Evolutionary conservation across 83 land plant genomes (phyloP), one percentile per base, ranked within the genome.

Genomic region (Thuja plicata): DNA sequence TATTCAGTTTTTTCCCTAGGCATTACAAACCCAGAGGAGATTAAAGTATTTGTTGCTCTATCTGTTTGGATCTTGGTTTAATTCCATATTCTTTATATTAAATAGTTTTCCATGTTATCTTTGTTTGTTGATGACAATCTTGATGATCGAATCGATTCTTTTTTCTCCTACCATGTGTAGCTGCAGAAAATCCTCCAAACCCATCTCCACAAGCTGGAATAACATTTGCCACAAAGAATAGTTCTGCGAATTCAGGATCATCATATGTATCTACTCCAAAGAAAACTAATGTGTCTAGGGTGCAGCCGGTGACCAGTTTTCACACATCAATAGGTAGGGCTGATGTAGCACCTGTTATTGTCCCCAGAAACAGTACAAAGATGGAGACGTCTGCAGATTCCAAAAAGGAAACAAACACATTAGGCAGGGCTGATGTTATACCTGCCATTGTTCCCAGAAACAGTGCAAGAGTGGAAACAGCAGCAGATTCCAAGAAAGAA

Each of bases 361-460:
- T 96, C 48, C 96, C 95, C 7, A 94, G 96, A 91, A 89, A 87
- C 41, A 90, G 88, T 89, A 38, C 86, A 52, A 92, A 86, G 70
- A 3, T 80, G 34, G 94, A 16, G 13, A 24, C 21, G 12, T 8
- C 89, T 45, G 84, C 91, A 5, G 94, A 91, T 43, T 87, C 93
- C 45, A 93, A 74, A 90, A 93, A 89, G 85, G 95, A 93, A 82
- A 80, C 87, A 62, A 87, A 71, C 34, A 76, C 55, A 70, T 43
- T 37, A 85, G 21, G 90, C 71, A 80, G 27, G 48, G 30, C 93
- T 85, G 97, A 94, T 88, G 89, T 92, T 0, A 43, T 88, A 50
- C 95, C 97, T 88, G 97, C 91, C 12, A 90, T 94, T 50, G 93
- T 94, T 41, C 94, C 94, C 2, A 94, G 95, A 91, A 89, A 84